Conservation (phyloP, 2,329 filamentous ascomycete genomes). For the Aspergillus versicolor region DNA sequence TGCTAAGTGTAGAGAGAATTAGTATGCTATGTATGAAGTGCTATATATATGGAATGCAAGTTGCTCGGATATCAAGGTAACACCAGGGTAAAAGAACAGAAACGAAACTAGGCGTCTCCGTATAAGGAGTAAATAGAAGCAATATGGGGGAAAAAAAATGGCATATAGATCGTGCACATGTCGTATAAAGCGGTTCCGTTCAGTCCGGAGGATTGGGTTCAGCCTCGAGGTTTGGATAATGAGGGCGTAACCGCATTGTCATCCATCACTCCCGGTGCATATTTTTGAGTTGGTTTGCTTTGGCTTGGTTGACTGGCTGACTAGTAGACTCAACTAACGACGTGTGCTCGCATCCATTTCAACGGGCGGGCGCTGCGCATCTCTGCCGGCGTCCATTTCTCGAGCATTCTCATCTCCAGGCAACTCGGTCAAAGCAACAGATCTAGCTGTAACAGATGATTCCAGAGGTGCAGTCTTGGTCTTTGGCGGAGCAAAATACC, state of each 20-base stretch:
- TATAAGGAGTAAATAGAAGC: neutral
- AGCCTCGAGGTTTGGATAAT: too few species aligned
- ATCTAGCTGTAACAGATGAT: neutral
- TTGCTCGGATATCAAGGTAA: neutral
- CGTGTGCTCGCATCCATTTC: neutral
- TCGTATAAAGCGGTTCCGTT: too few species aligned
- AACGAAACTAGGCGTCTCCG: neutral
- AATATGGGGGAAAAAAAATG: neutral
- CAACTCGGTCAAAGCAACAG: neutral
- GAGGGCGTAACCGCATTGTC: neutral
- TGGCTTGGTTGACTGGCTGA: neutral
- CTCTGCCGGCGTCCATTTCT: constrained; percentile 1
- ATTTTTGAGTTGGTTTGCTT: too few species aligned
- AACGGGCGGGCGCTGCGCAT: neutral
- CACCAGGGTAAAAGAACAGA: neutral
- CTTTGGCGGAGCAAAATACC: constrained; percentile 2
- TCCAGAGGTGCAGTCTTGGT: neutral
- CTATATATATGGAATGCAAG: too few species aligned
- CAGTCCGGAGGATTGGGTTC: too few species aligned
- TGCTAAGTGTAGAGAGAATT: too few species aligned
- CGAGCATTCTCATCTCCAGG: neutral
- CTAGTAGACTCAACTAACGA: neutral
- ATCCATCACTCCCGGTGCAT: neutral
- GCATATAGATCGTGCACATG: neutral
- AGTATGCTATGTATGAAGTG: too few species aligned